These are phyloP conservation scores for Sporisorium iseilematis-ciliati DNA, from an alignment of 1,284 basidiomycete species.

Conservation along the genomic window DNA sequence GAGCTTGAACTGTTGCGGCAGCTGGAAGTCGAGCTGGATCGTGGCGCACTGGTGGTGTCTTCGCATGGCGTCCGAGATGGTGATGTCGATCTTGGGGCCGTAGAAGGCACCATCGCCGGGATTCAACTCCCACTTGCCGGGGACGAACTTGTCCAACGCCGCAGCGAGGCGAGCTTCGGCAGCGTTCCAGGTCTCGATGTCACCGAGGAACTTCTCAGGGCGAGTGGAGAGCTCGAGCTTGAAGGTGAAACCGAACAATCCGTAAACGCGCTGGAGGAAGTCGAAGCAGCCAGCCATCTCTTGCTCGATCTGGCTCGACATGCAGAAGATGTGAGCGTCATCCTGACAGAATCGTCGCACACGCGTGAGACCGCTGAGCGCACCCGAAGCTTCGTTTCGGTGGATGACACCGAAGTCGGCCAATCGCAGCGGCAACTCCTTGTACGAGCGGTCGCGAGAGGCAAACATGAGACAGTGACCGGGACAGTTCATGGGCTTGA, in stretches of 20 bases:
- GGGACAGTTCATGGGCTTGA: conserved; percentile 99
- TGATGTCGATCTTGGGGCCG: conserved; percentile 88
- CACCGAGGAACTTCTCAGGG: conserved; percentile 93
- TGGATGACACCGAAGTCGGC: conserved; percentile 99
- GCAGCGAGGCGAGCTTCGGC: conserved; percentile 90
- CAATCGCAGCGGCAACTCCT: conserved; percentile 94
- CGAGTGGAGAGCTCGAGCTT: conserved; percentile 94
- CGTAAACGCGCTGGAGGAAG: conserved; percentile 90
- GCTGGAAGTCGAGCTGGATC: conserved; percentile 98
- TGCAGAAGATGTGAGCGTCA: conserved; percentile 97
- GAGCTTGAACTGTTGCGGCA: conserved; percentile 97
- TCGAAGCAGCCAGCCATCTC: conserved; percentile 91
- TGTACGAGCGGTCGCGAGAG: conserved; percentile 91
- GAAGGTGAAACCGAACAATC: conserved; percentile 97
- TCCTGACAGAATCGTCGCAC: conserved; percentile 97
- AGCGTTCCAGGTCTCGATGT: conserved; percentile 87
- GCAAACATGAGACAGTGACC: conserved; percentile 98
- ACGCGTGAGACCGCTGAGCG: conserved; percentile 90
- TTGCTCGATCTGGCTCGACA: conserved; percentile 88
- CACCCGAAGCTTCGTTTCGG: conserved; percentile 95
- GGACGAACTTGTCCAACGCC: conserved; percentile 87
- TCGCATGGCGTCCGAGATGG: conserved; percentile 90
- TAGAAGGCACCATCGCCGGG: conserved; percentile 90
- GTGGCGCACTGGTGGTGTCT: conserved; percentile 96
- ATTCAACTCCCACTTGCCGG: conserved; percentile 92